phyloP scores from a whole-genome alignment of 352 stramenopile genomes.

The Globisporangium spiculum region DNA sequence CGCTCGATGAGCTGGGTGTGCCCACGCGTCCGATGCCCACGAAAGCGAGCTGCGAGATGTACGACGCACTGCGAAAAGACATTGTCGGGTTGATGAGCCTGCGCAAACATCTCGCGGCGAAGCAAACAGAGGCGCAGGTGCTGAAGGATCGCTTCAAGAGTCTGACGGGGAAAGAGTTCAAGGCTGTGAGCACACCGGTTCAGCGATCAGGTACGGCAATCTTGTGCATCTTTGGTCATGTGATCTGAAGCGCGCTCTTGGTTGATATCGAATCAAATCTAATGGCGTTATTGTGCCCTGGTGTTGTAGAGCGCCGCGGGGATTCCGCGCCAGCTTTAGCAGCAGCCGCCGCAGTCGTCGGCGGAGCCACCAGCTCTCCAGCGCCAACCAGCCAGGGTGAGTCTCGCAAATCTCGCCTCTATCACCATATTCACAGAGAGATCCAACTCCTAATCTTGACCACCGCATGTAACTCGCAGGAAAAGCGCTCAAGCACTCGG shows the following conservation, averaged over 20 bases:
- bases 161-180: slow-evolving; percentile 52
- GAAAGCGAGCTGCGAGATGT: slow-evolving; percentile 58
- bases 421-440: not conserved
- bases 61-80: slow-evolving; percentile 57
- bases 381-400: slow-evolving; percentile 32
- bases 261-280: not conserved
- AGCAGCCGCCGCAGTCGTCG: slow-evolving; percentile 2
- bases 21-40: slow-evolving; percentile 71
- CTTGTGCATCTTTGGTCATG: not conserved
- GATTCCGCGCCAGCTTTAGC: slow-evolving; percentile 19
- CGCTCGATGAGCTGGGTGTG: slow-evolving; percentile 64
- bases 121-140: slow-evolving; percentile 45
- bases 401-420: no score
- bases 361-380: slow-evolving; percentile 20
- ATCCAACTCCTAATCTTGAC: not conserved
- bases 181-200: slow-evolving; percentile 36
- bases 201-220: slow-evolving; percentile 30
- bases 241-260: not conserved
- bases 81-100: slow-evolving; percentile 54
- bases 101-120: slow-evolving; percentile 56
- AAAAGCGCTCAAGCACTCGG: slow-evolving; percentile 52
- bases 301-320: slow-evolving; percentile 30
- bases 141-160: slow-evolving; percentile 53
- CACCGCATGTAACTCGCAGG: slow-evolving; percentile 18
- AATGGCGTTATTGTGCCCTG: not conserved